Conservation (phyloP, 768 basidiomycete genomes). For the Boletus insuetus region DNA sequence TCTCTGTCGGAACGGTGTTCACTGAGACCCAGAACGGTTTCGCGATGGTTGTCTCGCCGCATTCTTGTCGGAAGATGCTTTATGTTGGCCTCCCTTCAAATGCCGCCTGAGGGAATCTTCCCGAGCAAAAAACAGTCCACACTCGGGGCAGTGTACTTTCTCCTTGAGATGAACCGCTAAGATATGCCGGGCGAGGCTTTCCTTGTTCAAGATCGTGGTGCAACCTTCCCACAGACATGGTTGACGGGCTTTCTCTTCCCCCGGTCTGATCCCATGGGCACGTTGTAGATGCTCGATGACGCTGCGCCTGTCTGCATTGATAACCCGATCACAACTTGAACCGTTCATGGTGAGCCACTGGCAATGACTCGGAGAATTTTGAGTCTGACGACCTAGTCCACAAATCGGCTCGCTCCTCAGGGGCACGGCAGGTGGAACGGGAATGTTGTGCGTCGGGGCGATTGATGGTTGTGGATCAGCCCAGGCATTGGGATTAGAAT, state of each 20-base stretch:
- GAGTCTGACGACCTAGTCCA: not conserved
- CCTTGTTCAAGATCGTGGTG: constrained; percentile 21
- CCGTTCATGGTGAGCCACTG: constrained; percentile 10
- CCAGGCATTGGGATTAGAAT: not conserved
- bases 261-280: constrained; percentile 8
- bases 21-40: not conserved
- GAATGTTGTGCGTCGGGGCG: not conserved
- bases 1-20: not conserved
- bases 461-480: not conserved
- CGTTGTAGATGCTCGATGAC: constrained; percentile 18
- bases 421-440: not conserved
- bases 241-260: constrained; percentile 16
- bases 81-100: constrained; percentile 15
- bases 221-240: constrained; percentile 23
- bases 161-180: constrained; percentile 25
- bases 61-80: not conserved
- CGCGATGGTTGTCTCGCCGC: not conserved
- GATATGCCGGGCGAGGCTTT: constrained; percentile 29
- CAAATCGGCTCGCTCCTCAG: not conserved
- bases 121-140: constrained; percentile 25
- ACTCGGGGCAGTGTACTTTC: constrained; percentile 9
- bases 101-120: constrained; percentile 31
- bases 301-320: constrained; percentile 14
- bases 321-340: not conserved
- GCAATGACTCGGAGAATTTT: not conserved